Evolutionary conservation across 139 green algal species (phyloP).

Genomic region (Monoraphidium neglectum): DNA sequence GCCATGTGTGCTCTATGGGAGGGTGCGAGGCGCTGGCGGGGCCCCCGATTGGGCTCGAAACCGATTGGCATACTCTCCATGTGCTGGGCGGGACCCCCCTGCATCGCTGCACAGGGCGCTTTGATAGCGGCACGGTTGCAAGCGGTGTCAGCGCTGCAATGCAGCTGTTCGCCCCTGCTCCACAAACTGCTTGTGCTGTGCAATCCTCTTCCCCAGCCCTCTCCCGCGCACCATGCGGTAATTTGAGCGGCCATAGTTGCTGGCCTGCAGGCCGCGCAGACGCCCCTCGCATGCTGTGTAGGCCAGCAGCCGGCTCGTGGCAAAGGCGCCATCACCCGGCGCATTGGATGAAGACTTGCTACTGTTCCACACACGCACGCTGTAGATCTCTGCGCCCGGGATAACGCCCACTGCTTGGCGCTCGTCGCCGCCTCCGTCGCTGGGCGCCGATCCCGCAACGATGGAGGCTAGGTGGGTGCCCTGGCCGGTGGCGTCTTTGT

Average conservation of each 20-base stretch:
- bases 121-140: no score
- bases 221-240: background rate
- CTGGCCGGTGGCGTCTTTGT: background rate
- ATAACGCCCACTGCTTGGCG: background rate
- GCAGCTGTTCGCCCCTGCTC: no score
- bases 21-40: no score
- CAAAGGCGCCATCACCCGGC: background rate
- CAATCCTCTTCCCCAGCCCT: no score
- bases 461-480: slow-evolving; percentile 14
- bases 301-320: slow-evolving; percentile 7
- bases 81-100: no score
- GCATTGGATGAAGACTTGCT: background rate
- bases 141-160: no score
- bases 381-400: background rate
- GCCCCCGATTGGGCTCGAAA: no score
- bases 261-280: slow-evolving; percentile 18
- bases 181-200: no score
- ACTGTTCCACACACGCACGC: slow-evolving; percentile 7
- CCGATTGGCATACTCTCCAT: no score
- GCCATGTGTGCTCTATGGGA: no score
- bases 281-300: slow-evolving; percentile 23
- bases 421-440: background rate
- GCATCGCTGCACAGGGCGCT: no score
- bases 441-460: no score
- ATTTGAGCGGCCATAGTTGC: background rate